phyloP scores from a whole-genome alignment of 345 rosid species.

The Camelina laxa region DNA sequence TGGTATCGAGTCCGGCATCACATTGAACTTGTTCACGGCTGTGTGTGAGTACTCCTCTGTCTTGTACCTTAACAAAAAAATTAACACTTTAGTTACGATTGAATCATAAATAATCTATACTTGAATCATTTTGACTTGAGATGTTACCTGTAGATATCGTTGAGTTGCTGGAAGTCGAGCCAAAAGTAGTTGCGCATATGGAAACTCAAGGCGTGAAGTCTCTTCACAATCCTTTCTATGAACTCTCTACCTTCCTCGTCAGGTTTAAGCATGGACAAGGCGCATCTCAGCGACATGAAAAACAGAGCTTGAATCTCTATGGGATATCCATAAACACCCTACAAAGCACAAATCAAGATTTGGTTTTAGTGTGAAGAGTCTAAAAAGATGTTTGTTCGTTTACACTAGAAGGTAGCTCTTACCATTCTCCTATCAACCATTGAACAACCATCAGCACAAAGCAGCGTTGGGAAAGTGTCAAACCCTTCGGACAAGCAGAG shows the following conservation, averaged over 20 bases:
- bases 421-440: slow-evolving; percentile 92
- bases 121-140: background rate
- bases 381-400: background rate
- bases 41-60: slow-evolving; percentile 75
- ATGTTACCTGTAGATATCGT: slow-evolving; percentile 59
- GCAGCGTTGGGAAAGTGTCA: slow-evolving; percentile 78
- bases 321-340: slow-evolving; percentile 86
- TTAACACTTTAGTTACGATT: background rate
- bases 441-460: slow-evolving; percentile 79
- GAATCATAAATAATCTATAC: background rate
- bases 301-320: slow-evolving; percentile 84
- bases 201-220: slow-evolving; percentile 63
- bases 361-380: slow-evolving; percentile 2
- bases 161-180: slow-evolving; percentile 69
- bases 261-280: slow-evolving; percentile 65
- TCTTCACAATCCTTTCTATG: slow-evolving; percentile 62
- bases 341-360: slow-evolving; percentile 34
- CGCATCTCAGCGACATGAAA: slow-evolving; percentile 69
- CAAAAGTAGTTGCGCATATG: slow-evolving; percentile 69
- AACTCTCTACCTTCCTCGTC: slow-evolving; percentile 66
- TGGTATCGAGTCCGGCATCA: slow-evolving; percentile 67
- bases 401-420: slow-evolving; percentile 18
- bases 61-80: slow-evolving; percentile 35
- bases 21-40: slow-evolving; percentile 67
- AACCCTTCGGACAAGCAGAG: slow-evolving; percentile 79